Evolutionary conservation across 257 asterid species (phyloP), one percentile per base, ranked within the genome.

Genomic region (Asclepias syriaca): DNA sequence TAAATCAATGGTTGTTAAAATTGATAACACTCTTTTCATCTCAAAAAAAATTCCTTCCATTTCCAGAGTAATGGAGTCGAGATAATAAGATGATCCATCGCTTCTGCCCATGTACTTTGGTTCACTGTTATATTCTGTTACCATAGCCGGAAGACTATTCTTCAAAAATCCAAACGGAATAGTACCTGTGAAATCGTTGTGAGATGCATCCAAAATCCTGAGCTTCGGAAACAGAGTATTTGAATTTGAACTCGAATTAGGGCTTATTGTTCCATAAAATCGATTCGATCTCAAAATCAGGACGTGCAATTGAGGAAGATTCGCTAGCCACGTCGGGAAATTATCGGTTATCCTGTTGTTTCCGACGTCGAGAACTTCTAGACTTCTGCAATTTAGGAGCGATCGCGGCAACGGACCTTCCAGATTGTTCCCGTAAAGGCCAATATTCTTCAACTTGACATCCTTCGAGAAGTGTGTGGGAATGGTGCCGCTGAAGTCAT

Each of bases 281-380:
- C 0, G 8, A 54, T 69, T 69, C 1, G 65, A 54, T 32, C 60
- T 69, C 65, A 69, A 37, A 34, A 66, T 34, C 51, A 74, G 78
- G 34, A 78, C 82, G n/a, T n/a, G 69, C 29, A 84, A 75, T 3
- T 64, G 15, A 0, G 59, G 72, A 73, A 81, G 83, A 64, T 5
- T 50, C 21, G 29, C 71, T n/a, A 66, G 34, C 85, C 85, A 81
- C n/a, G 21, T 15, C 3, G 85, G 87, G 27, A 84, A 84, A 2
- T 11, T 1, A 34, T 50, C 85, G 1, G 0, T 64, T 8, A 84
- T 46, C 4, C 68, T n/a, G 53, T 83, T 83, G 39, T 73, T 56
- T 6, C 68, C 65, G 1, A 75, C 55, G 57, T 79, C 70, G 37
- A 79, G 72, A 57, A 59, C 72, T 54, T 67, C 71, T 10, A 79